Conservation (phyloP, 495 filamentous ascomycete species). For the Neurospora hispaniola region DNA sequence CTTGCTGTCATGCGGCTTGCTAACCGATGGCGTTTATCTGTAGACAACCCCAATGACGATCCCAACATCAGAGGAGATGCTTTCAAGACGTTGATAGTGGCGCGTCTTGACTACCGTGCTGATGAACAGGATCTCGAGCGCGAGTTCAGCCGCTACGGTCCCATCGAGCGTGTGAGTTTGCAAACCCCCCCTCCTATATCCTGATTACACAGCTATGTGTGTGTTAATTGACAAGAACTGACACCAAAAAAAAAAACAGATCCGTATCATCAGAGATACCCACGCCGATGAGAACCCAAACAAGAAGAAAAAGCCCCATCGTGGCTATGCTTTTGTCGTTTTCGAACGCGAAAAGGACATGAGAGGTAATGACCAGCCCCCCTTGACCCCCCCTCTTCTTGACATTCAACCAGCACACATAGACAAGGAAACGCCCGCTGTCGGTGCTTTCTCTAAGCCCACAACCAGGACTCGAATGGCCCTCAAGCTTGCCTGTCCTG, state of each 20-base stretch:
- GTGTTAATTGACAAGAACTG: neutral
- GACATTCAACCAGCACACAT: constrained; percentile 16
- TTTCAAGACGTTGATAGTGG: constrained; percentile 90
- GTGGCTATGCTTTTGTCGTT: constrained; percentile 93
- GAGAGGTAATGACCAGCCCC: constrained; percentile 69
- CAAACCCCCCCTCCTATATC: neutral
- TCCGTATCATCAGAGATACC: constrained; percentile 69
- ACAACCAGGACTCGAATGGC: constrained; percentile 32
- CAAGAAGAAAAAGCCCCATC: constrained; percentile 71
- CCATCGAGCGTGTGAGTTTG: constrained; percentile 74
- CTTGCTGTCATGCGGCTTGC: neutral
- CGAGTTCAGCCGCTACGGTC: constrained; percentile 89
- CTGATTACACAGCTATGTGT: neutral
- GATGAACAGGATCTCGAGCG: constrained; percentile 84
- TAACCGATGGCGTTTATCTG: constrained; percentile 2
- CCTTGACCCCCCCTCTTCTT: constrained; percentile 27
- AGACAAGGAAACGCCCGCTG: constrained; percentile 1
- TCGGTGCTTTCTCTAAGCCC: constrained; percentile 11
- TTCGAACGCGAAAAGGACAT: constrained; percentile 97
- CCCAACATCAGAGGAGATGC: constrained; percentile 82
- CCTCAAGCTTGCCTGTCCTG: constrained; percentile 48
- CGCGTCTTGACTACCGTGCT: constrained; percentile 78
- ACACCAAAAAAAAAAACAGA: constrained; percentile 40
- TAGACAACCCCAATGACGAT: constrained; percentile 65
- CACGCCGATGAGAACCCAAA: constrained; percentile 58